Conservation (phyloP, 2,329 filamentous ascomycete genomes). For the Sclerotinia borealis region DNA sequence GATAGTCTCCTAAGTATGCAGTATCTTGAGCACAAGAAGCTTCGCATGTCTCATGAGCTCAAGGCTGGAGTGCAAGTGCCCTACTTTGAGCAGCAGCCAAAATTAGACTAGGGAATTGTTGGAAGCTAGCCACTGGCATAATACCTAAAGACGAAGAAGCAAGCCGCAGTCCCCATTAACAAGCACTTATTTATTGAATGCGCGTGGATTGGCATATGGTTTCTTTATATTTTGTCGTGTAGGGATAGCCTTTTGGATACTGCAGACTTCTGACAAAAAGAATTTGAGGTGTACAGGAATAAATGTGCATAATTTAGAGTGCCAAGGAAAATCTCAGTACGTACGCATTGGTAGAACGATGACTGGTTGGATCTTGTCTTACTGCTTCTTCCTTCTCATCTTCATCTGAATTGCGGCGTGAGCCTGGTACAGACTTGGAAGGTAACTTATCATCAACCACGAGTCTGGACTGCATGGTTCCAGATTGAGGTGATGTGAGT, state of each 20-base stretch:
- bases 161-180: neutral
- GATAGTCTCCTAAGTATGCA: neutral
- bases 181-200: neutral
- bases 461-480: conserved; percentile 53
- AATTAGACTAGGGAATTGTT: neutral
- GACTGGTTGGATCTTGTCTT: conserved; percentile 62
- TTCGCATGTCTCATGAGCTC: neutral
- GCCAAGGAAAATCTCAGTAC: conserved; percentile 38
- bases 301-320: neutral
- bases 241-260: neutral
- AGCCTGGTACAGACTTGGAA: conserved; percentile 79
- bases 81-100: neutral
- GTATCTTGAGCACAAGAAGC: neutral
- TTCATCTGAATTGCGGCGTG: conserved; percentile 84
- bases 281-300: neutral
- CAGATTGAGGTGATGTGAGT: conserved; percentile 69
- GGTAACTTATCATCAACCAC: conserved; percentile 61
- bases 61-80: conserved; percentile 1
- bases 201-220: neutral
- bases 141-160: neutral
- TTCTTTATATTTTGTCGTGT: neutral
- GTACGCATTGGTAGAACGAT: conserved; percentile 73
- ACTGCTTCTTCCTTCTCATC: conserved; percentile 77
- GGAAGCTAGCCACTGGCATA: neutral
- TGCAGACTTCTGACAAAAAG: neutral